Evolutionary conservation across 2,329 filamentous ascomycete genomes (phyloP).

Genomic region (Microdochium trichocladiopsis): DNA sequence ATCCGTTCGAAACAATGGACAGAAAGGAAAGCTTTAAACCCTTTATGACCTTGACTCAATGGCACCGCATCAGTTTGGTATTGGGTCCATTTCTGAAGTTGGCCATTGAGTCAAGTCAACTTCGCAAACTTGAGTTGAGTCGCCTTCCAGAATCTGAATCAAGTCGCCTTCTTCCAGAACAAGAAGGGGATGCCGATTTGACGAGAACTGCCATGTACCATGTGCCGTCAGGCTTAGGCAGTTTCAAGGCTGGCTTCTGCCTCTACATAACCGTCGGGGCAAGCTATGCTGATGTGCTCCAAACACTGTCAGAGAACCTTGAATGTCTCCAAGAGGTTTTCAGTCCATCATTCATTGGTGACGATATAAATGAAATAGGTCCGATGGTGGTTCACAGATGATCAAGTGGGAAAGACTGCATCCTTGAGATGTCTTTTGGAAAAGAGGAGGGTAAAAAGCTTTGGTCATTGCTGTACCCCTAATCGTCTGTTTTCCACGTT

Average conservation of each 20-base stretch:
- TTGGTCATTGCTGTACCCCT: neutral
- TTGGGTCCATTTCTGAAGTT: neutral
- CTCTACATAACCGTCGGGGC: neutral
- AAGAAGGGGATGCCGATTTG: too few relatives aligned
- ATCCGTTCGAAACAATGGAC: neutral
- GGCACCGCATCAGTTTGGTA: neutral
- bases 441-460: neutral
- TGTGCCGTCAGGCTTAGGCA: neutral
- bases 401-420: neutral
- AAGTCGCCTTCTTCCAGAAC: neutral
- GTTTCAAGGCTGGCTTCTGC: neutral
- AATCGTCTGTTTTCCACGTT: neutral
- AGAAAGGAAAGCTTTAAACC: neutral
- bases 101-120: neutral
- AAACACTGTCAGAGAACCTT: neutral
- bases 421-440: neutral
- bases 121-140: neutral
- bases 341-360: neutral
- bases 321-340: neutral
- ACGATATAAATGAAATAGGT: neutral
- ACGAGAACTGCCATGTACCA: neutral
- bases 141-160: neutral
- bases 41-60: neutral
- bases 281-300: neutral
- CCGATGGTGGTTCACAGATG: neutral